Evolutionary conservation across 148 eudicot species (phyloP), one percentile per base, ranked within the genome.

Genomic region (Rhododendron kiyosumense): DNA sequence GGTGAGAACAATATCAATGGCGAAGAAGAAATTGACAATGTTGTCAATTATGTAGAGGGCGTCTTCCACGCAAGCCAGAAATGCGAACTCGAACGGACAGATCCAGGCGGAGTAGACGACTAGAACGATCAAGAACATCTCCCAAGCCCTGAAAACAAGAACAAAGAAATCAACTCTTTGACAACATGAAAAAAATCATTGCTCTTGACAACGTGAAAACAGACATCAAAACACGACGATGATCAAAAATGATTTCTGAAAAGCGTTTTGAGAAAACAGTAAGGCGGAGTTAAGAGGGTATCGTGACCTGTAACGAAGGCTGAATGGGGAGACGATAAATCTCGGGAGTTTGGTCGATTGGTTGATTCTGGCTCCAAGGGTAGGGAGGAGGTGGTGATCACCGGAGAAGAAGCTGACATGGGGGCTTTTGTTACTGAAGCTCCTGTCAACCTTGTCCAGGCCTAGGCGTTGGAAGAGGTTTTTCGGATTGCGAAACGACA

Each of bases 21-120:
- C 95, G 45, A 97, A 97, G 89, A 97, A 94, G 67, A 88, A 88
- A 79, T 93, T 93, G 90, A 97, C 95, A 85, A 95, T 88, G 89
- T 93, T 92, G 90, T 97, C 98, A 4, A 92, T 30, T 14, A 93
- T 67, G 86, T 90, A 94, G 85, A 92, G 83, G 10, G 92, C 90
- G 24, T 92, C 92, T 63, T 89, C 87, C 86, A 90, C 87, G 87
- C 90, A 89, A 0, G 89, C 6, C 59, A 93, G 87, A 63, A 97
- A 97, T 32, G 96, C 99, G 82, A 97, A 93, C 87, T 97, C 94
- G 28, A 95, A 97, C 0, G 98, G 98, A 32, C 93, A 93, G 36
- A 94, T 88, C 99, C 99, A 97, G 65, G 99, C 98, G 0, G 98
- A 92, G 91, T 95, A 97, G 24, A 97, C 83, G 18, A 97, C 98